Evolutionary conservation across 305 asterid species (phyloP).

Genomic region (Lippia alba): DNA sequence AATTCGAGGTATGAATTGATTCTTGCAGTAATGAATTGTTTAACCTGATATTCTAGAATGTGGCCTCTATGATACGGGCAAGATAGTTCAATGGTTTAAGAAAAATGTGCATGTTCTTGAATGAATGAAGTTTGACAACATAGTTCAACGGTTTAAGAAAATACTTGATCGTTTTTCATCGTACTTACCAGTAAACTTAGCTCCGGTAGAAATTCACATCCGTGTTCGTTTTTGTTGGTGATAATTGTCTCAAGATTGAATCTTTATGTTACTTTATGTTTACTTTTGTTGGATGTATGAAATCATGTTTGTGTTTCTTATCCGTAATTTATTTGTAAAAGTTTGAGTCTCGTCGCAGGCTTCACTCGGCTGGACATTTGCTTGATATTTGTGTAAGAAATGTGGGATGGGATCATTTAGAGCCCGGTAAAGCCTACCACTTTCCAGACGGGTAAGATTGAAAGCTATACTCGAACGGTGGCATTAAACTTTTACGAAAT

Average conservation of each 20-base stretch:
- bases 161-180: neutral
- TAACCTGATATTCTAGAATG: neutral
- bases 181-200: neutral
- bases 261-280: conserved; percentile 4
- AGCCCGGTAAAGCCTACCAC: conserved; percentile 75
- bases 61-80: no score
- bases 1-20: conserved; percentile 58
- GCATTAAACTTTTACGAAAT: neutral
- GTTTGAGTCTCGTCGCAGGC: conserved; percentile 43
- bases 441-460: conserved; percentile 70
- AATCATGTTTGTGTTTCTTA: conserved; percentile 2
- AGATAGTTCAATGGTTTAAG: neutral
- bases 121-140: neutral
- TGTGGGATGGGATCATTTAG: conserved; percentile 76
- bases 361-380: conserved; percentile 87
- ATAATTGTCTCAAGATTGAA: neutral
- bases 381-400: conserved; percentile 71
- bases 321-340: neutral
- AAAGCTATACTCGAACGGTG: no score
- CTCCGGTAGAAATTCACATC: neutral
- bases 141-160: neutral
- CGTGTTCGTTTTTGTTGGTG: neutral
- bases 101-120: no score
- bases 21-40: neutral
- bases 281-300: neutral